Evolutionary conservation across 78 protist species (phyloP).

Genomic region (Planoprotostelium fungivorum): DNA sequence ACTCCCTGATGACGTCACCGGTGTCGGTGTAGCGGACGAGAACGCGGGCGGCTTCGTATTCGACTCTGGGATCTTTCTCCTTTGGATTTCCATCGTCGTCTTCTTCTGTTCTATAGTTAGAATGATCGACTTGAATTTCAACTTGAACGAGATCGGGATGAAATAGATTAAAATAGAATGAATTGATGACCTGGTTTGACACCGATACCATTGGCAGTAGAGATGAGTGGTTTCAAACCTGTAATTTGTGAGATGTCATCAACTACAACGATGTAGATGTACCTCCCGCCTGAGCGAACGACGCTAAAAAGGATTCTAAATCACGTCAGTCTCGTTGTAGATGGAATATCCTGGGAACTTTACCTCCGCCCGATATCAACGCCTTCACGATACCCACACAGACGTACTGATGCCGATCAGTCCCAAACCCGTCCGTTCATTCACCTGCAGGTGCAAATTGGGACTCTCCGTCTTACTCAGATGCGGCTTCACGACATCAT

Average conservation of each 20-base stretch:
- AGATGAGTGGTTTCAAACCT: neutral
- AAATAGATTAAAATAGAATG: too few species aligned
- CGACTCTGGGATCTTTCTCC: neutral
- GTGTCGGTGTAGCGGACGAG: slow-evolving; percentile 1
- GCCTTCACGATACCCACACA: neutral
- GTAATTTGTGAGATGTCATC: neutral
- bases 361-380: neutral
- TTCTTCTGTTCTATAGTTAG: too few species aligned
- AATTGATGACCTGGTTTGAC: too few species aligned
- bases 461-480: neutral
- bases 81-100: neutral
- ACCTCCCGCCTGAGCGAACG: neutral
- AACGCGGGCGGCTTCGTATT: neutral
- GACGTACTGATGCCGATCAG: neutral
- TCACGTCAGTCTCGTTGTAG: neutral
- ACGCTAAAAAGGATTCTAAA: too few species aligned
- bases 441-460: neutral
- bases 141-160: too few species aligned
- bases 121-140: too few species aligned
- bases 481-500: neutral
- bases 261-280: neutral
- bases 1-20: too few species aligned
- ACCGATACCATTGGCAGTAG: neutral
- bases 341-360: neutral
- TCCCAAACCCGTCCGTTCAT: neutral